Base-by-base conservation (phyloP, 106 monocot species). In the Allium fistulosum region DNA sequence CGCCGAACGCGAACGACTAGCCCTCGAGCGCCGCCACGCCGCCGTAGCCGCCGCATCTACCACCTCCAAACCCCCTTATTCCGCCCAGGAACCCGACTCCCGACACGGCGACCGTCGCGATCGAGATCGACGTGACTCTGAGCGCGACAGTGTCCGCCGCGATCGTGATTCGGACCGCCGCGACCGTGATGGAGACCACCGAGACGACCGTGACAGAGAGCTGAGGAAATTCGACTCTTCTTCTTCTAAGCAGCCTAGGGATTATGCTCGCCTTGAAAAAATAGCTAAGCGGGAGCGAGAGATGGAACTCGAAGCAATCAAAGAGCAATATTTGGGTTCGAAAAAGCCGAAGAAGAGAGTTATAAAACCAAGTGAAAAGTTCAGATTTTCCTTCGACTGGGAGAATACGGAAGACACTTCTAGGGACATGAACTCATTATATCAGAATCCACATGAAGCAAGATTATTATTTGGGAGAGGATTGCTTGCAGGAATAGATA, bases 401-500 rank as follows among this genome's bases (percentile, higher is more conserved):
- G 99, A 93, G 69, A 99, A 99, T 80, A 99, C 99, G 1, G 99
- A 99, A 75, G 99, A 93, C 71, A 99, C 99, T 17, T 93, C 90
- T 27, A 89, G 90, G 14, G 99, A 99, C 76, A 93, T 99, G 90
- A 93, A 99, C 61, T 67, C 72, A 4, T 80, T 99, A 26, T 92
- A 97, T 74, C 96, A 97, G 74, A 88, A 84, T 51, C 93, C 99
- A 7, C 92, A 90, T 50, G 99, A 99, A 61, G 99, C 97, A 6
- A 83, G 92, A 12, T 79, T 90, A 7, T 84, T 97, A 11, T 99
- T 90, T 17, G 99, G 99, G 22, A 79, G 99, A 9, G 99, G 99
- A 0, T 90, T 99, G 61, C 78, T 90, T 2, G 93, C 99, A 7
- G 99, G 99, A 6, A 93, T 93, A 15, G 85, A 93, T 57, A 82